Evolutionary conservation across 345 rosid species (phyloP), one percentile per base, ranked within the genome.

Genomic region (Mallotus nudiflorus): DNA sequence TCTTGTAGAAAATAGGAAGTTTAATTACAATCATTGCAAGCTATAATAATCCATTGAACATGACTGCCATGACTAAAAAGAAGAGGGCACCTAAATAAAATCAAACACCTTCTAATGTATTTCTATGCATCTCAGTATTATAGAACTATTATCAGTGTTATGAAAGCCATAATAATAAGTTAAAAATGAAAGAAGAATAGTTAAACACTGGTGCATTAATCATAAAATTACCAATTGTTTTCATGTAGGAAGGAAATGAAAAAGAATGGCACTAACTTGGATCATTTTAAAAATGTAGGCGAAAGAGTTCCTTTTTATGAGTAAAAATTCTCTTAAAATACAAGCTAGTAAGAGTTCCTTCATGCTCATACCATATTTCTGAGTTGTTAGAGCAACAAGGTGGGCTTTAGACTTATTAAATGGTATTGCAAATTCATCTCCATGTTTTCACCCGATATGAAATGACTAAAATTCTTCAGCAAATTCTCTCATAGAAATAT

Each of bases 1-100:
- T 96, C 88, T 93, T 93, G 89, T 85, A 93, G 79, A 93, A 93
- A 76, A 93, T 89, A 1, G 96, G 93, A 65, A 91, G 89, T 44
- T 89, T 89, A 80, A 84, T 69, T 76, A 86, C 85, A 50, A 91
- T 83, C 96, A 93, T 78, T 10, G 88, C 62, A 33, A 93, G 84
- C 82, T 93, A 97, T 13, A 96, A 79, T 78, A 89, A 81, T 19
- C 96, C 94, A 49, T 91, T 89, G 76, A 88, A 92, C 87, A 91
- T 82, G 25, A 80, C 81, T 20, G 78, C 73, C 46, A 81, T 65
- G 57, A 89, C 2, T 14, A 78, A 50, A 9, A 84, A 93, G 84
- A 86, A 93, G 65, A 87, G 69, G 29, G 92, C 89, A 20, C 97
- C 93, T 73, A 87, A 68, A 72, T 84, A 91, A 61, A 89, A 46